A percentile compares a stretch with the other conserved stretches of the same genome.
Conservation (phyloP, 768 basidiomycete species). For the Roridomyces roridus region DNA sequence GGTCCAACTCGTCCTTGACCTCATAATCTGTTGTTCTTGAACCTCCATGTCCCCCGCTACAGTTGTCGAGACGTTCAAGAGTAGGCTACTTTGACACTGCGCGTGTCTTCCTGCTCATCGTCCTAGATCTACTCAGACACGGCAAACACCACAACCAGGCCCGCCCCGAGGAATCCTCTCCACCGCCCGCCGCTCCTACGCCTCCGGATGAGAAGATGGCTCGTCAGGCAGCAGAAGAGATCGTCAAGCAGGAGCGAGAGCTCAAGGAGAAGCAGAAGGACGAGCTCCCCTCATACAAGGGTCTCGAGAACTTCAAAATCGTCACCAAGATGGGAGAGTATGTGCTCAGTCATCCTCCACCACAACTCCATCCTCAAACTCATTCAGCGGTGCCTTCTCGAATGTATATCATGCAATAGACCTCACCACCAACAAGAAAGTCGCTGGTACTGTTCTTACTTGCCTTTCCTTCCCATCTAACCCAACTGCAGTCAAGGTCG, state of each 20-base stretch:
- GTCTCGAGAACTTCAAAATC: constrained; percentile 80
- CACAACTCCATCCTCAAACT: constrained; percentile 24
- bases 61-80: constrained; percentile 90
- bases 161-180: constrained; percentile 34
- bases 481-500: constrained; percentile 78
- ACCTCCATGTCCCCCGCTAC: constrained; percentile 59
- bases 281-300: constrained; percentile 87
- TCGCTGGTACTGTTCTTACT: constrained; percentile 81
- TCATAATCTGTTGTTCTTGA: too few species aligned
- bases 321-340: constrained; percentile 93
- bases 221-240: constrained; percentile 62
- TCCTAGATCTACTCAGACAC: constrained; percentile 79
- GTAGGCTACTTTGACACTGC: constrained; percentile 45
- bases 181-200: constrained; percentile 21
- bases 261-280: constrained; percentile 77
- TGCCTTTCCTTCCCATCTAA: constrained; percentile 16
- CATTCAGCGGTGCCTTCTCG: constrained; percentile 89
- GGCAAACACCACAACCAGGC: constrained; percentile 69
- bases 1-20: too few species aligned
- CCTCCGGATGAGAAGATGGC: constrained; percentile 30
- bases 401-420: constrained; percentile 96
- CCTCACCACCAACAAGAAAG: constrained; percentile 71
- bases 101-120: constrained; percentile 14
- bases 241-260: constrained; percentile 78
- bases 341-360: constrained; percentile 40